Percentiles rank a stretch among this genome's conserved stretches.
These are phyloP conservation scores for Lactarius quietus DNA, from an alignment of 768 basidiomycete species.

Conservation along the genomic window DNA sequence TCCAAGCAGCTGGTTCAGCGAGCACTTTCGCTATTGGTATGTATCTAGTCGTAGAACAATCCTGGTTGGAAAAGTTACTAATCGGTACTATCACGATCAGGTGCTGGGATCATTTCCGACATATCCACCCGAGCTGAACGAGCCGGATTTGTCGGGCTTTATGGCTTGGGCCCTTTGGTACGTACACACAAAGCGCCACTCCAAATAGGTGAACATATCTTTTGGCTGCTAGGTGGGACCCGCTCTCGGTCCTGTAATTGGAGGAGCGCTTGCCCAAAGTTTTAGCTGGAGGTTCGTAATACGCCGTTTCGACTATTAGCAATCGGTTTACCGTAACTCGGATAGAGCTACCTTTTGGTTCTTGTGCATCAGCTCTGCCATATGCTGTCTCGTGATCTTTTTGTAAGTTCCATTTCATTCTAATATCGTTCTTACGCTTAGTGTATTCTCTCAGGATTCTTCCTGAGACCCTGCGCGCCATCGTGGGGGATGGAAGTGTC, in stretches of 20 bases:
- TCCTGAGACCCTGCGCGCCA: conserved; percentile 46
- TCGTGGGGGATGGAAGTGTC: conserved; percentile 44
- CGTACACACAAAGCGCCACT: conserved; percentile 23
- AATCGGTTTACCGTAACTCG: background rate
- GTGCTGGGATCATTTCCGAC: conserved; percentile 76
- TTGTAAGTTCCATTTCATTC: conserved; percentile 30
- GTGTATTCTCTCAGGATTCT: conserved; percentile 34
- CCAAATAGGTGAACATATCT: background rate
- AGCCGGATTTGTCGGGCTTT: conserved; percentile 70
- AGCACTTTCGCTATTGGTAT: conserved; percentile 72
- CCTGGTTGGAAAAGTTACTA: background rate
- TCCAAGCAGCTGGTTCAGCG: conserved; percentile 77
- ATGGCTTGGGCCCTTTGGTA: conserved; percentile 62
- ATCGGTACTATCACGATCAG: conserved; percentile 31
- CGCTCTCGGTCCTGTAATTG: conserved; percentile 44
- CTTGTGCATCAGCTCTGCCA: conserved; percentile 35
- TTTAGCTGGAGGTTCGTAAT: conserved; percentile 33
- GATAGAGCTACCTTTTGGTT: conserved; percentile 44
- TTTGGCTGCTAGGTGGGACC: conserved; percentile 32
- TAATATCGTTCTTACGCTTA: background rate
- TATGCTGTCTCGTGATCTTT: conserved; percentile 37
- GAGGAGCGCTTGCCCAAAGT: conserved; percentile 38
- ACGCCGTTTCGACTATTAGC: background rate
- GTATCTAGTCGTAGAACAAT: conserved; percentile 1
- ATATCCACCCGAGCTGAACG: conserved; percentile 70